These are phyloP conservation scores for Podila minutissima DNA, from an alignment of 192 early-diverging fungal genomes.

Conservation along the genomic window DNA sequence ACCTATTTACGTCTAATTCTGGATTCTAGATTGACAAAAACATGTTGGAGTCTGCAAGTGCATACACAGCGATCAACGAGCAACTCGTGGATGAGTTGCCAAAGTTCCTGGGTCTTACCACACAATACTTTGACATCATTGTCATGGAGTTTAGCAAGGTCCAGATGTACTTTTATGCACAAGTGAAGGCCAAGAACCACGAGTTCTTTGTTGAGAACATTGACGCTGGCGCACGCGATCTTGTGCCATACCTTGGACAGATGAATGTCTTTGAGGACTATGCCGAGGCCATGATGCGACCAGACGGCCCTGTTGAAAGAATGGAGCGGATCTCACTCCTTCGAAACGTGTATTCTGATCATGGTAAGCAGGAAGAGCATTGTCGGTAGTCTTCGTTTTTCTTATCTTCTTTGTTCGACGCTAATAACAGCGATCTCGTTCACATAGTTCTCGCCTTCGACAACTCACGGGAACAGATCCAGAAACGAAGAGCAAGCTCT, in stretches of 20 bases:
- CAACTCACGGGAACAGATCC: conserved; percentile 7
- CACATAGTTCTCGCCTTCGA: conserved; percentile 6
- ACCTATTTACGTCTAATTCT: no score
- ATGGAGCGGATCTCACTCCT: conserved; percentile 24
- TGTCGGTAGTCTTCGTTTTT: background rate
- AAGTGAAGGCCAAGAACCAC: conserved; percentile 53
- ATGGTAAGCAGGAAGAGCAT: conserved; percentile 15
- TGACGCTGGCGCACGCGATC: conserved; percentile 28
- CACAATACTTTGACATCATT: conserved; percentile 70
- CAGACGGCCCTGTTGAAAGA: conserved; percentile 36
- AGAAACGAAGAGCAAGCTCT: conserved; percentile 9
- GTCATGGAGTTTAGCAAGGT: conserved; percentile 63
- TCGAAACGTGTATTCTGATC: conserved; percentile 13
- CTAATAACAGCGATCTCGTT: background rate
- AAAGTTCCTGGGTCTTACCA: conserved; percentile 63
- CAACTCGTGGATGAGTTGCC: conserved; percentile 82
- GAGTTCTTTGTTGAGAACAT: conserved; percentile 48
- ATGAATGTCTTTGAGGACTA: conserved; percentile 53
- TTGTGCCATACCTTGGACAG: conserved; percentile 24
- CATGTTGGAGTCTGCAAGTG: conserved; percentile 70
- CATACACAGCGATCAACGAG: conserved; percentile 72
- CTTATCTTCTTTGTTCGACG: background rate
- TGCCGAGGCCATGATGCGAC: conserved; percentile 15
- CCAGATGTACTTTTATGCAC: conserved; percentile 61
- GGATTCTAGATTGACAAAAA: conserved; percentile 66